Evolutionary conservation across 805 yeast genomes (phyloP), one percentile per base, ranked within the genome.

Genomic region (Hermanozyma aechmeae): DNA sequence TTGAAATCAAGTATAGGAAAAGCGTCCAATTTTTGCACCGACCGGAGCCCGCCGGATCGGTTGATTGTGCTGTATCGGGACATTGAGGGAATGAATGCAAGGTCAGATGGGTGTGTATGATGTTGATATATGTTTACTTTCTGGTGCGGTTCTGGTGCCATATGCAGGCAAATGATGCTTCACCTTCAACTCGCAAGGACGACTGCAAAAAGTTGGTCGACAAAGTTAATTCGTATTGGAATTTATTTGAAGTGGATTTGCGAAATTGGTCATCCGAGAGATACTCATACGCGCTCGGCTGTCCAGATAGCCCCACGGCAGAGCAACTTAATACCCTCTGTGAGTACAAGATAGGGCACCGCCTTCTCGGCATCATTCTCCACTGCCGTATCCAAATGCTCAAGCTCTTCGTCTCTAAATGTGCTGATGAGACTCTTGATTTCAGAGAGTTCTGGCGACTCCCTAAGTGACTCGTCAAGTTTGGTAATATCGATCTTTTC

Each of bases 321-420:
- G 2, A 87, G 75, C 28, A 66, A 50, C 51, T 87, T 89, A 40
- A 92, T 86, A 5, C 78, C 73, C 51, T 89, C 97, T 0, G 96
- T 89, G 27, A 92, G 64, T 19, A 89, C 51, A 68, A 81, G 71
- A 56, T 92, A 92, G 2, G 97, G 97, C 28, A 84, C 81, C 2
- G 98, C 98, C 43, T 76, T 74, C 40, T 86, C 83, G 1, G 97
- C 87, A 51, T 89, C 97, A 46, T 92, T 69, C 42, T 82, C 80
- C 13, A 92, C 73, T 1, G 98, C 98, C 0, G 95, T 89, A 42
- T 92, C 85, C 42, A 92, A 66, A 61, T 92, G 98, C 56, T 89
- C 97, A 35, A 89, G 65, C 54, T 89, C 98, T 29, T 89, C 95
- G 50, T 89, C 97, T 50, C 98, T 69, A 51, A 89, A 92, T 29